Base-by-base conservation (phyloP, 331 rosid species). In the Saraca asoca region DNA sequence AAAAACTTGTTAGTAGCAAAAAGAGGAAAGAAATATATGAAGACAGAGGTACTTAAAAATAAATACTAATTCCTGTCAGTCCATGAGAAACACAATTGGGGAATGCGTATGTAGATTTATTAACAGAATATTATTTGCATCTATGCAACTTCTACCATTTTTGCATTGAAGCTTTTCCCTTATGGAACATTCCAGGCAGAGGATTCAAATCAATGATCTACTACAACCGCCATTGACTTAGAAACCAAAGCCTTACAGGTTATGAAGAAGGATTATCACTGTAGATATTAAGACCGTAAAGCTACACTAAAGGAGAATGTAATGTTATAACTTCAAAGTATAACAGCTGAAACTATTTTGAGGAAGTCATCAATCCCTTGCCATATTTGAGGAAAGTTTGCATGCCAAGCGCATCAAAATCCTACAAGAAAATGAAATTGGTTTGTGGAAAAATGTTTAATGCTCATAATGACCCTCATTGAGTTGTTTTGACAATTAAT, bases 11-110 rank as follows among this genome's bases (percentile, higher is more conserved):
- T 66, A 76, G 76, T 62, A 49, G 19, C 29, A 57, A 66, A 35
- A 35, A 31, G 24, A 24, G 15, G 17, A 51, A 12, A 10, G 70
- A 60, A n/a, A 53, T 9, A 59, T 1, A 24, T 24, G 0, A 10
- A 7, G 0, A 39, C 12, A 85, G 68, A 5, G 85, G 90, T 52
- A 82, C 87, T 80, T 72, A 38, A 14, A 38, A 17, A 52, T 45
- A 46, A 34, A 72, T 58, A 20, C 58, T 15, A 57, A 29, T 60
- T 38, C 39, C 37, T 43, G 35, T 13, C 53, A 37, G 31, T 17
- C 51, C 19, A 14, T 17, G 65, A 10, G 46, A 35, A 29, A 12
- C 41, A 45, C 14, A 56, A 50, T 42, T 42, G 24, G 34, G 41
- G 48, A 58, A 29, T 16, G 39, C 41, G 41, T 35, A 15, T 20